Percentiles rank a stretch among this genome's conserved stretches.
Evolutionary conservation across 148 eudicot genomes (phyloP).

Genomic region (Arbutus unedo): DNA sequence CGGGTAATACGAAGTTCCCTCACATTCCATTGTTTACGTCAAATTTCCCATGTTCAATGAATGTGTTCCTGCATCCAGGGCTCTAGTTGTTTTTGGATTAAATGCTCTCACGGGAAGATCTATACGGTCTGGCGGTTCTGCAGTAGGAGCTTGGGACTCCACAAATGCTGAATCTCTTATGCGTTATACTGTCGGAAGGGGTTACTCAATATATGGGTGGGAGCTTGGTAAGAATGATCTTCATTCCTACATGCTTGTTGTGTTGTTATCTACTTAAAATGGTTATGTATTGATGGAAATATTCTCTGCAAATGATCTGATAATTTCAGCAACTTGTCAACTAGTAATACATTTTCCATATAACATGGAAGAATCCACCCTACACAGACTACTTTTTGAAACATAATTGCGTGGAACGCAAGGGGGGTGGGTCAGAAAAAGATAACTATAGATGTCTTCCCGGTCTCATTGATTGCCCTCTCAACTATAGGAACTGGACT

Average conservation of each 20-base stretch:
- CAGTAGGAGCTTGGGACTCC: conserved; percentile 74
- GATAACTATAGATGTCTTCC: no score
- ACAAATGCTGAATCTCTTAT: conserved; percentile 74
- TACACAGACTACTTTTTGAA: neutral
- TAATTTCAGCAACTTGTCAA: neutral
- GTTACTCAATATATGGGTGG: conserved; percentile 69
- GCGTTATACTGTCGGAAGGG: conserved; percentile 64
- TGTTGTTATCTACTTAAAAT: neutral
- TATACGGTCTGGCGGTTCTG: conserved; percentile 34
- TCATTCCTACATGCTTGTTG: neutral
- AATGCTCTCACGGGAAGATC: conserved; percentile 82
- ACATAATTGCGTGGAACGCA: no score
- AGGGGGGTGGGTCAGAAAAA: no score
- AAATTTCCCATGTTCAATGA: neutral
- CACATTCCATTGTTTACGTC: neutral
- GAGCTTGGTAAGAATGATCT: conserved; percentile 59
- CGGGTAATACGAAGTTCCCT: conserved; percentile 37
- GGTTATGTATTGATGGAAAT: neutral
- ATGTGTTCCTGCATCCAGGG: conserved; percentile 37
- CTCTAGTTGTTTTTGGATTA: conserved; percentile 64
- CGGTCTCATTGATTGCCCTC: no score
- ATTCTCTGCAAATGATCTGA: neutral
- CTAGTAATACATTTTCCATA: neutral
- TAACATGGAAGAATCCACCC: neutral
- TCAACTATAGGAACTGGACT: no score